Evolutionary conservation across 2,329 filamentous ascomycete genomes (phyloP).

Genomic region (Ascochyta viciae-villosae): DNA sequence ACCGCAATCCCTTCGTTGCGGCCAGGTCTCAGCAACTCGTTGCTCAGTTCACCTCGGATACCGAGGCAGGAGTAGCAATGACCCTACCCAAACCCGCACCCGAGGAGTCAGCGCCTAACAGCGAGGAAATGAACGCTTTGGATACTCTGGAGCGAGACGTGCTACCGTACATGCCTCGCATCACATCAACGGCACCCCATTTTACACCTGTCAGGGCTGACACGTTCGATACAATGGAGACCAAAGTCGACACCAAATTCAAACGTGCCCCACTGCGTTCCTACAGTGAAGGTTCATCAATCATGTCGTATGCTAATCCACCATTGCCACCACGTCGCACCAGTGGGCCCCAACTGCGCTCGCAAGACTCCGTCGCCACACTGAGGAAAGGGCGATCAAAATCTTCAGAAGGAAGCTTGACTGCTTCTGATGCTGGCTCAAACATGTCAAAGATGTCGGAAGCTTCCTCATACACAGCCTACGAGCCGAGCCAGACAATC

Average conservation of each 20-base stretch:
- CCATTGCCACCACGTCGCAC: conserved; percentile 33
- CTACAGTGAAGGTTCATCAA: conserved; percentile 13
- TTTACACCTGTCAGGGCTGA: background rate
- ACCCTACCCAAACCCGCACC: background rate
- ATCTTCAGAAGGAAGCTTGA: conserved; percentile 20
- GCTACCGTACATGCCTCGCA: conserved; percentile 26
- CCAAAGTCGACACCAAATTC: background rate
- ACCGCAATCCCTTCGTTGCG: background rate
- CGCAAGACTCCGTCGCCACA: background rate
- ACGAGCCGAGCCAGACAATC: conserved; percentile 8
- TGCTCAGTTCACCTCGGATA: conserved; percentile 1
- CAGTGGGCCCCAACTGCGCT: conserved; percentile 13
- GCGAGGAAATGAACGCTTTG: conserved; percentile 4
- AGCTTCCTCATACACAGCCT: conserved; percentile 25
- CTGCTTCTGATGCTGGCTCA: conserved; percentile 7
- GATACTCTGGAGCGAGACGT: conserved; percentile 25
- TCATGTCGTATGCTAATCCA: conserved; percentile 7
- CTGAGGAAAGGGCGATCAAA: conserved; percentile 10
- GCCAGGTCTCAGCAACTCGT: conserved; percentile 7
- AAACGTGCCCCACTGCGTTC: conserved; percentile 13
- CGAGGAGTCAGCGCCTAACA: background rate
- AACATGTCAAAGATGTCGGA: conserved; percentile 24
- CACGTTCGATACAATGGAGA: conserved; percentile 5
- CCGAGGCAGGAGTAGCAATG: conserved; percentile 4
- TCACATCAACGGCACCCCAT: conserved; percentile 15